Evolutionary conservation across 1,139 yeast species (phyloP), one percentile per base, ranked within the genome.

Genomic region (Protomyces inouyei): DNA sequence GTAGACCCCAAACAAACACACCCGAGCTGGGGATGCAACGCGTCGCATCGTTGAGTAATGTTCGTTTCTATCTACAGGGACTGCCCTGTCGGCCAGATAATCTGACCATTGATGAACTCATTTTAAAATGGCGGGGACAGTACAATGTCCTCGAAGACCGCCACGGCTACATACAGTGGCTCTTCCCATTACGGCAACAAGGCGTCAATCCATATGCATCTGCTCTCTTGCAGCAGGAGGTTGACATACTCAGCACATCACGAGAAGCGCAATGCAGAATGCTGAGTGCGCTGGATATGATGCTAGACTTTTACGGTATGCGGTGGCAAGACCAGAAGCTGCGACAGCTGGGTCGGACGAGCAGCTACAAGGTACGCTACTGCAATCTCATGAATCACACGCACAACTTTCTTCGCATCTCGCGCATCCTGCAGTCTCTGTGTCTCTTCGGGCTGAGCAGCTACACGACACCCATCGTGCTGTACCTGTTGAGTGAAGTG

Each of bases 221-320:
- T 6, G 52, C 57, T 2, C 63, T 59, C 12, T 38, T 16, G 2
- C 38, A 48, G 21, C 21, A 38, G n/a, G 63, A 59, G n/a, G 32
- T 59, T 6, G 16, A 32, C 14, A 10, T 18, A 9, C 48, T 43
- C 23, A 16, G 48, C 10, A 4, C 10, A 9, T 43, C 48, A 9
- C 48, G 23, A 10, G 23, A n/a, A n/a, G 48, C 48, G 12, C 18
- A 43, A 9, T 16, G 23, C 18, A 23, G 46, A n/a, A 36, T 59
- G 52, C 55, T 52, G n/a, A 32, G 18, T 9, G 45, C 52, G 16
- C 57, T 59, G 12, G 63, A 32, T 18, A 55, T 59, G 52, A 59
- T 59, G 63, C 37, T 59, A 37, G 63, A 59, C 25, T 59, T 59
- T 32, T 59, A 59, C 45, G 63, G 63, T 18, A 52, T 59, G 57